Base-by-base conservation (phyloP, 257 asterid species). In the Ballota nigra region DNA sequence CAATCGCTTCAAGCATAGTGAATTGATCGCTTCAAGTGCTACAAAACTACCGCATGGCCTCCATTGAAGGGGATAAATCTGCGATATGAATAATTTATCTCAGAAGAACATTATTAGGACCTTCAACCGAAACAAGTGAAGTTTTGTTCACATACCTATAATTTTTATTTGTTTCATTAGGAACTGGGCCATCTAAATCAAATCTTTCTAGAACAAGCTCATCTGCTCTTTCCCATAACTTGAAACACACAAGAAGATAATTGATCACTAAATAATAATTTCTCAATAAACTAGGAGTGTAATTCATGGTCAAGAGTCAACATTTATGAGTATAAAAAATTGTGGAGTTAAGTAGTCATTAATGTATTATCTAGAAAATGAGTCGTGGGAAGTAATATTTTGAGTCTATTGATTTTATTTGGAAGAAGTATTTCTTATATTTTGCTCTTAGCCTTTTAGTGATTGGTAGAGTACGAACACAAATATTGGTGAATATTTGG, bases 11-110 rank as follows among this genome's bases (percentile, higher is more conserved):
- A 26, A 94, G 87, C 77, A 94, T 66, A 26, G 97, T 97, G 67
- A 94, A 94, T 51, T 94, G 99, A 85, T 94, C 99, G 1, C 99
- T n/a, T n/a, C 98, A 19, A 94, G n/a, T n/a, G n/a, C n/a, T n/a
- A n/a, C n/a, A n/a, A n/a, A n/a, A n/a, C n/a, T n/a, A n/a, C n/a
- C 97, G 56, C 98, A 94, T 78, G 97, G 40, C 98, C 98, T 78
- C 98, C 98, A 61, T 97, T 89, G 79, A 91, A 91, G 5, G 98
- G 98, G 53, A 91, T 86, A 66, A 80, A 94, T 78, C 98, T 94
- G 83, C 79, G 77, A 33, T 58, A 19, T 5, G 15, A 61, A 23
- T 38, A 8, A 34, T 56, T 65, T 4, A 24, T 45, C 60, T 72
- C 34, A 64, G 59, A 71, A 5, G 68, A 16, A n/a, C 66, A 66